Evolutionary conservation across 2,329 filamentous ascomycete species (phyloP).

Genomic region (Sporothrix mexicana): DNA sequence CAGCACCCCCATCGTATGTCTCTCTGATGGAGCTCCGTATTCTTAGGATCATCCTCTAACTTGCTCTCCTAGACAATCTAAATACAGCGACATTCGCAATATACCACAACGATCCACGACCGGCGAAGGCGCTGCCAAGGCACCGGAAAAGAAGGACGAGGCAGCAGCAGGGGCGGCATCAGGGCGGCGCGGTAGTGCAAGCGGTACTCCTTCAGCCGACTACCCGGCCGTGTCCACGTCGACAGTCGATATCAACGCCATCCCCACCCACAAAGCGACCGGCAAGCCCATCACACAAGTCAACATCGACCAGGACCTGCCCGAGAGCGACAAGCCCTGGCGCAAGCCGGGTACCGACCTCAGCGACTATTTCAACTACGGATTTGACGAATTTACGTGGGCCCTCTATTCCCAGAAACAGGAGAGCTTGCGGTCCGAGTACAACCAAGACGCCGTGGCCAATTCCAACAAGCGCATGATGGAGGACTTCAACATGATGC

Average conservation of each 20-base stretch:
- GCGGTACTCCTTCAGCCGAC: conserved; percentile 38
- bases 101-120: conserved; percentile 65
- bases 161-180: conserved; percentile 34
- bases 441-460: conserved; percentile 68
- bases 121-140: conserved; percentile 57
- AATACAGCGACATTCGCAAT: conserved; percentile 69
- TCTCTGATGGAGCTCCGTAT: fast-evolving
- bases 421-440: conserved; percentile 76
- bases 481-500: conserved; percentile 73
- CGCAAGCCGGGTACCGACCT: conserved; percentile 91
- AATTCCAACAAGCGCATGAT: conserved; percentile 79
- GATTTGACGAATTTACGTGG: conserved; percentile 99
- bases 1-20: conserved; percentile 63
- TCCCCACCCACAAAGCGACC: conserved; percentile 76
- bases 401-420: conserved; percentile 91
- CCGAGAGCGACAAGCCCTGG: conserved; percentile 91
- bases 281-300: conserved; percentile 82
- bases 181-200: neutral
- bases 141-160: conserved; percentile 55
- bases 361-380: conserved; percentile 98
- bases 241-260: conserved; percentile 81
- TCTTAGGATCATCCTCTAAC: neutral
- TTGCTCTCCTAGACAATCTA: conserved; percentile 56
- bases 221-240: conserved; percentile 73
- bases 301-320: conserved; percentile 75